Evolutionary conservation across 352 stramenopile species (phyloP), one percentile per base, ranked within the genome.

Genomic region (Phytophthora litchii): DNA sequence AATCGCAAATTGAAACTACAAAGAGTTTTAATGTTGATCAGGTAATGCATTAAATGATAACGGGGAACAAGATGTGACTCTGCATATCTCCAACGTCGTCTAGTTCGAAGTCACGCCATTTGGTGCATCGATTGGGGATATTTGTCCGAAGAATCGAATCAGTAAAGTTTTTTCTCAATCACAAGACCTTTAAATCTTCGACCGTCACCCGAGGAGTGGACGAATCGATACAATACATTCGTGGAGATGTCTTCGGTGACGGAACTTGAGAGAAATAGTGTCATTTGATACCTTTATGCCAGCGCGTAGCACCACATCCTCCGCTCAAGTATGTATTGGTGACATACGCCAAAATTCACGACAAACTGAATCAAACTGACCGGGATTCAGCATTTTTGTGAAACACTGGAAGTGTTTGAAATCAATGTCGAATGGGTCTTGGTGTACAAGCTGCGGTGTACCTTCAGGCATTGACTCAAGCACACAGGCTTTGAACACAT

Each of bases 311-410:
- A 38, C 6, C 14, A n/a, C 42, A n/a, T 37, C 25, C 3, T 49
- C 6, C 1, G 3, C 25, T 8, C n/a, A 13, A 23, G 2, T 9
- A 20, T 36, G 23, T 1, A 11, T 16, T 23, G 13, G 4, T 3
- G 42, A 14, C 3, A 49, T 49, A 16, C 25, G 20, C 42, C 42
- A 49, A 21, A 49, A 36, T 23, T 49, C 42, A 7, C 11, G 1
- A 14, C 42, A 49, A 49, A 35, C 14, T 23, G 14, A 3, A 5
- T 27, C 5, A 27, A 27, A 27, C 23, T 27, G 23, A 8, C 3
- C 21, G 1, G 42, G 42, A 31, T 37, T 25, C 3, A 36, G 6
- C 13, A 36, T 36, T 8, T 49, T 49, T 0, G 42, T 37, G 16
- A 12, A 23, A 23, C 42, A 13, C 14, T 25, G 4, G 41, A 47